Base-by-base conservation (phyloP, 129 eudicot genomes). In the Flaveria robusta region DNA sequence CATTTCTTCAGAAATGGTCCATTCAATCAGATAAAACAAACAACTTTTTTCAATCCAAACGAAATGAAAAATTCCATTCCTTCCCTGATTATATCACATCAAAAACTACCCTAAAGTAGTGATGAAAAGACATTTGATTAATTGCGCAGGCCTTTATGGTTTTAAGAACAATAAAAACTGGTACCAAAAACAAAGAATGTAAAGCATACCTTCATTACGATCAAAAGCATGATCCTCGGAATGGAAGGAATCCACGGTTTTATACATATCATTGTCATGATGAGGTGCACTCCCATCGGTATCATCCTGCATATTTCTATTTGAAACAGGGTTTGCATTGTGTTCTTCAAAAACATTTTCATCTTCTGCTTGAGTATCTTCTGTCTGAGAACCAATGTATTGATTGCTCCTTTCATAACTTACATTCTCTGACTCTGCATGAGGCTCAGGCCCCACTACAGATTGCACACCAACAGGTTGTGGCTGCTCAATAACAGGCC, bases 401-500 rank as follows among this genome's bases (percentile, higher is more conserved):
- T 82, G 87, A 79, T 85, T 71, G 52, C 39, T 70, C 26, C 83
- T 74, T 43, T 86, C 88, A 63, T 55, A 87, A 74, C 83, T 96
- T 11, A 58, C 50, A 77, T 85, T 85, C 74, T 91, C 88, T 66
- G 91, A 5, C 75, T 85, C 88, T 20, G 74, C 77, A 67, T 75
- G 59, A 19, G 88, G 74, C 72, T 83, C 92, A 43, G 71, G 65
- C 19, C 22, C 68, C 22, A 12, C 43, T 29, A 60, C 11, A 41
- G 89, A 69, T 24, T 83, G 68, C 74, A 78, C 59, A 39, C 74
- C 75, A 67, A 83, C 49, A 27, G 78, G 78, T 74, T 85, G 83
- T 54, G 96, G 88, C 47, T 81, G 91, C 82, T 92, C 98, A 45
- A 84, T 84, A 58, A 81, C 82, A 18, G 93, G 93, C 96, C 98